phyloP scores from a whole-genome alignment of 2,329 filamentous ascomycete species.

The Emydomyces testavorans region DNA sequence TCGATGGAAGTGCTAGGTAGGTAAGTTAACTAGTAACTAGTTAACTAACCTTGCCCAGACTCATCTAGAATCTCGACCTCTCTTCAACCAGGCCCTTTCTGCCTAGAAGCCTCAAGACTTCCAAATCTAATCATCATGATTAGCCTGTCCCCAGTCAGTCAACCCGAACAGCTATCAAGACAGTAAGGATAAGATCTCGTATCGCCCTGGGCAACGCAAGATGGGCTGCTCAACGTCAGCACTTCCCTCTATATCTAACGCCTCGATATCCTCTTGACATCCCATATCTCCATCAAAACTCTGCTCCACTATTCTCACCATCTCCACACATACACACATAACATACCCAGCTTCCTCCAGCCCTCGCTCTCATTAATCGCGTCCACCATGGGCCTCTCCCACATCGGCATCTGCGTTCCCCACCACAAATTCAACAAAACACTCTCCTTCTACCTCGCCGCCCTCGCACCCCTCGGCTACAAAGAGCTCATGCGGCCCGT shows the following conservation, averaged over 20 bases:
- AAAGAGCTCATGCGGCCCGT: conserved; percentile 23
- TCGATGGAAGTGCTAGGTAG: too few relatives aligned
- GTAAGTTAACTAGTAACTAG: too few relatives aligned
- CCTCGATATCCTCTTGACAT: too few relatives aligned
- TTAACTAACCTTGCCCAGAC: too few relatives aligned
- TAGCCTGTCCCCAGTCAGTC: background rate
- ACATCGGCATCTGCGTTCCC: conserved; percentile 22
- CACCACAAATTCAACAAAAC: conserved; percentile 22
- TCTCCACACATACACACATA: background rate
- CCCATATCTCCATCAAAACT: too few relatives aligned
- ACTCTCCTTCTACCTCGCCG: conserved; percentile 23
- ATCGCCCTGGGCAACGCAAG: background rate
- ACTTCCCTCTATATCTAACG: background rate
- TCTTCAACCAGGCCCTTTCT: background rate
- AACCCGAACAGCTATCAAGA: too few relatives aligned
- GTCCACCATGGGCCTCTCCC: conserved; percentile 31
- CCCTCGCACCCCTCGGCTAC: conserved; percentile 23
- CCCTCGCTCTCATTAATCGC: background rate
- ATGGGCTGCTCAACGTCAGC: background rate
- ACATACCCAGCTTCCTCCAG: background rate
- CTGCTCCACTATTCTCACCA: background rate
- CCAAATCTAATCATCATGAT: background rate
- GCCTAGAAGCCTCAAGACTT: background rate
- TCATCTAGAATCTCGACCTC: background rate
- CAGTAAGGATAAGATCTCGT: background rate